Conservation (phyloP, 1,139 yeast species). For the Blastobotrys malaysiensis region DNA sequence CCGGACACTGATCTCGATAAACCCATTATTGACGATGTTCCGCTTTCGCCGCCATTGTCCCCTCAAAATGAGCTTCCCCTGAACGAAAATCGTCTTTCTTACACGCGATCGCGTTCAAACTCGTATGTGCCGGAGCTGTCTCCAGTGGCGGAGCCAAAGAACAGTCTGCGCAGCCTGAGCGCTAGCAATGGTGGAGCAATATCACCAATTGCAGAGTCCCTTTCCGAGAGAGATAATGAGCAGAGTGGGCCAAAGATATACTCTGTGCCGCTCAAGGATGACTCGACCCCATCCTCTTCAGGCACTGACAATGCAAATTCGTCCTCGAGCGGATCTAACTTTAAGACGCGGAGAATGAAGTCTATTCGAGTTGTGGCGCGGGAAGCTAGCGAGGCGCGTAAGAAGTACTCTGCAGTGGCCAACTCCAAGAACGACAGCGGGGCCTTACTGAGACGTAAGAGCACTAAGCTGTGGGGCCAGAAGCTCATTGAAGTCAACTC, state of each 20-base stretch:
- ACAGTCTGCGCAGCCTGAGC: conserved; percentile 4
- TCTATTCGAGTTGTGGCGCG: conserved; percentile 88
- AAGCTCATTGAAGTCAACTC: conserved; percentile 87
- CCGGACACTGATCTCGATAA: conserved; percentile 90
- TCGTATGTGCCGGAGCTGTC: conserved; percentile 18
- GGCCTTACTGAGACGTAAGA: conserved; percentile 54
- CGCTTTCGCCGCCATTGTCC: conserved; percentile 51
- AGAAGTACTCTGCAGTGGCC: conserved; percentile 32
- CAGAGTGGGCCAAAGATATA: neutral
- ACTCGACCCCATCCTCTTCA: neutral
- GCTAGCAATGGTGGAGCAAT: neutral
- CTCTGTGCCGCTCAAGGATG: neutral
- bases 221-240: neutral
- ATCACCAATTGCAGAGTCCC: neutral
- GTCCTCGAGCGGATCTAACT: neutral
- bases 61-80: conserved; percentile 31
- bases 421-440: conserved; percentile 13
- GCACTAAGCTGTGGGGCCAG: conserved; percentile 98
- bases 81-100: neutral
- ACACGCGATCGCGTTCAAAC: conserved; percentile 3
- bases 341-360: conserved; percentile 44
- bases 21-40: conserved; percentile 73
- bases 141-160: conserved; percentile 25
- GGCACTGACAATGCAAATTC: neutral
- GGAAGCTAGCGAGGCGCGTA: conserved; percentile 70